A percentile compares a stretch with the other conserved stretches of the same genome.
These are phyloP conservation scores for Exophiala alcalophila DNA, from an alignment of 2,329 filamentous ascomycete species.

Conservation along the genomic window DNA sequence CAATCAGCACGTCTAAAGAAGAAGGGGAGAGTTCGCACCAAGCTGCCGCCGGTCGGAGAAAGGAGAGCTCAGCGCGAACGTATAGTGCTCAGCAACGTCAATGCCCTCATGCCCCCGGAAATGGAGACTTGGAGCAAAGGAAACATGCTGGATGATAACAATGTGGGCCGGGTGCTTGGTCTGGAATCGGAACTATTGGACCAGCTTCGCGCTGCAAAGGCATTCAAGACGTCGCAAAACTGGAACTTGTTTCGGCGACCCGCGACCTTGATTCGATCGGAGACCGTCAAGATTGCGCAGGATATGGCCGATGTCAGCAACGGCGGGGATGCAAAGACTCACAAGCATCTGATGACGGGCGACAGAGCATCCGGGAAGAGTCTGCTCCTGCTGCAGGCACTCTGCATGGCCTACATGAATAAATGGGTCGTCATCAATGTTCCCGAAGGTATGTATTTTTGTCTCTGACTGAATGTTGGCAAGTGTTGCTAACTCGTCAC, in stretches of 20 bases:
- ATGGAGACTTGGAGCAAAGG: conserved; percentile 60
- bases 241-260: conserved; percentile 86
- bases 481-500: conserved; percentile 13
- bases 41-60: conserved; percentile 70
- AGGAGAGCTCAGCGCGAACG: conserved; percentile 83
- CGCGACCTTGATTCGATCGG: conserved; percentile 70
- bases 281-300: conserved; percentile 70
- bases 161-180: conserved; percentile 62
- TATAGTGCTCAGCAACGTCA: conserved; percentile 89
- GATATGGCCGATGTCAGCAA: conserved; percentile 58
- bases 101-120: conserved; percentile 73
- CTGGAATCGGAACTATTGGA: conserved; percentile 71
- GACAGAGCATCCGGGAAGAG: conserved; percentile 79
- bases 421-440: conserved; percentile 86
- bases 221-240: conserved; percentile 84
- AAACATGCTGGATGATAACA: conserved; percentile 54
- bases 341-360: conserved; percentile 67
- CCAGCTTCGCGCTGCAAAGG: conserved; percentile 75
- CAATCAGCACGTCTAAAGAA: conserved; percentile 47
- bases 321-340: conserved; percentile 35
- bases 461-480: neutral
- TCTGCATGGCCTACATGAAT: conserved; percentile 76
- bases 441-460: conserved; percentile 69
- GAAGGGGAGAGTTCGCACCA: conserved; percentile 42
- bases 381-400: conserved; percentile 76